phyloP scores from a whole-genome alignment of 495 filamentous ascomycete species.

The Podospora didyma region DNA sequence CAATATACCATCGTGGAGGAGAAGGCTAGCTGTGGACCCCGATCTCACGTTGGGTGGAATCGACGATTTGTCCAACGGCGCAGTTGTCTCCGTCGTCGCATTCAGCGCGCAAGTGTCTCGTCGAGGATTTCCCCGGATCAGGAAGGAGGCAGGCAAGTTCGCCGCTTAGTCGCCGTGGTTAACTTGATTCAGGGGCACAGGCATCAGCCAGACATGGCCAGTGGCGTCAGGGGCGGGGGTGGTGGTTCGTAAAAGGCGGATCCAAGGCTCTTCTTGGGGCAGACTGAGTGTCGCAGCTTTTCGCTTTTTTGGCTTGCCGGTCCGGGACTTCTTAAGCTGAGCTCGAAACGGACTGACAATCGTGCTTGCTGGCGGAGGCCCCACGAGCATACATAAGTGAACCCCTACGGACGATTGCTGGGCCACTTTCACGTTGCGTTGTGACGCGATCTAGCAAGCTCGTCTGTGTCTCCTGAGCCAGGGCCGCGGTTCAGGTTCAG shows the following conservation, averaged over 20 bases:
- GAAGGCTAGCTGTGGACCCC: background rate
- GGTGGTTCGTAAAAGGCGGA: background rate
- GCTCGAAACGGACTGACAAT: background rate
- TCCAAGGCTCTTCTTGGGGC: too few species aligned
- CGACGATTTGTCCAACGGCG: background rate
- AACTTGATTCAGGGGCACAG: background rate
- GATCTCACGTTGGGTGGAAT: background rate
- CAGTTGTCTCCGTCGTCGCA: conserved; percentile 1
- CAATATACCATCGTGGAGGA: conserved; percentile 60
- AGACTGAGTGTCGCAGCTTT: background rate
- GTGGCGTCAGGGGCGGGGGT: background rate
- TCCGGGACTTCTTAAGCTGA: background rate
- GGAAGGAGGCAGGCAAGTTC: background rate
- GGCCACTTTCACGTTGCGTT: background rate
- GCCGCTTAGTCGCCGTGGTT: background rate
- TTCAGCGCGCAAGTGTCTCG: background rate
- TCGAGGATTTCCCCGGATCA: background rate
- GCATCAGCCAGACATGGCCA: background rate
- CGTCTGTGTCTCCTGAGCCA: background rate
- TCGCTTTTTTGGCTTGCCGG: background rate
- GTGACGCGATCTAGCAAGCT: background rate
- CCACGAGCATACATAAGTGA: background rate
- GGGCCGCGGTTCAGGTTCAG: background rate
- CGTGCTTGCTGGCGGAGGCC: background rate
- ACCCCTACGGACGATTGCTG: background rate